Evolutionary conservation across 148 eudicot genomes (phyloP), one percentile per base, ranked within the genome.

Genomic region (Chenopodium berlandieri): DNA sequence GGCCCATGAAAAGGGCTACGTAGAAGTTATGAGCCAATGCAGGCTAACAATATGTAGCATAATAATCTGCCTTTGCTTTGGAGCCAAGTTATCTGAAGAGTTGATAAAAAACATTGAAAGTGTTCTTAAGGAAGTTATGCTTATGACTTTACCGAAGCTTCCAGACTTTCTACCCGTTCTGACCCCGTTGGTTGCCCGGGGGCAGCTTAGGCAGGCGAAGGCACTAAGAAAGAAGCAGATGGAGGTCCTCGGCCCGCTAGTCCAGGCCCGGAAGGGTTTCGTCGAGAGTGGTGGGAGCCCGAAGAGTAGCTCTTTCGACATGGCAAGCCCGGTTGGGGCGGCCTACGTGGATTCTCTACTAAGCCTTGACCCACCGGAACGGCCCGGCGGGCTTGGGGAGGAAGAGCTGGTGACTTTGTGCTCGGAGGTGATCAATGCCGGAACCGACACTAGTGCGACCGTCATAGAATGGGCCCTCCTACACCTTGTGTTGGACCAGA

Each of bases 281-380:
- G 91, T 89, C 2, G 93, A 89, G 68, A 86, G 89, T 17, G 83
- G 83, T 16, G 95, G 89, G 50, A 85, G 72, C 73, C 85, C 86
- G 11, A 76, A 34, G 9, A 78, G 65, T 64, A 30, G 82, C 48
- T 44, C 77, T 4, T 19, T 87, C 20, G 94, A 94, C 56, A 96
- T 96, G 99, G 94, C 89, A 79, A 96, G 98, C 83, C 97, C 98
- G 4, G 69, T 91, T 71, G 99, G 99, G 4, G 98, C 98, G 0
- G 95, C 99, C 47, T 96, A 96, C 54, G 84, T 96, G 11, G 99
- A 96, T 82, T 96, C 99, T 7, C 83, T 96, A 1, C 82, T 94
- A 64, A 50, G 56, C 14, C 87, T 96, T 1, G 86, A 90, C 9
- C 88, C 89, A 0, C 84, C 92, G 0, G 91, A 89, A 0, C 80